phyloP scores from a whole-genome alignment of 495 filamentous ascomycete species.

The Talaromyces borbonicus region DNA sequence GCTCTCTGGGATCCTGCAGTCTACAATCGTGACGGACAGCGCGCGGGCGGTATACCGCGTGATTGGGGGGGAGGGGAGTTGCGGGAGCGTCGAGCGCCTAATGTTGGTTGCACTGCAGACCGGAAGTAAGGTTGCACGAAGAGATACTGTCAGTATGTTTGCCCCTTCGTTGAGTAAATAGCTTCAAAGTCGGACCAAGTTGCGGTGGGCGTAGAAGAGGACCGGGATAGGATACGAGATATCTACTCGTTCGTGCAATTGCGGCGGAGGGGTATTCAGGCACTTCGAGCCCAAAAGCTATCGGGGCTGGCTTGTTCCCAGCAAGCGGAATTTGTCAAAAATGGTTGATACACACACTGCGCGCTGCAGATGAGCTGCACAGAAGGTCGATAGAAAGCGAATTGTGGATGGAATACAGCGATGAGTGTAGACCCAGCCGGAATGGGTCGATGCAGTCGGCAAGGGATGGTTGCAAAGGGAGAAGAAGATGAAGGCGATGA shows the following conservation, averaged over 20 bases:
- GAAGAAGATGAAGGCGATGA: neutral
- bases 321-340: too few relatives aligned
- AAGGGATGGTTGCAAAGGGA: neutral
- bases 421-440: neutral
- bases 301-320: neutral
- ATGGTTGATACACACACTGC: neutral
- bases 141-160: neutral
- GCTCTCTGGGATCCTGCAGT: neutral
- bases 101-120: neutral
- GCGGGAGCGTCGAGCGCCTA: neutral
- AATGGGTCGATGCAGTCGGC: neutral
- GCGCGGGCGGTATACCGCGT: neutral
- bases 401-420: neutral
- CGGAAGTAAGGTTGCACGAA: neutral
- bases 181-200: neutral
- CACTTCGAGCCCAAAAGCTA: neutral
- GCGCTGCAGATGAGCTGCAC: neutral
- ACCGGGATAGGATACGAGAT: neutral
- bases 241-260: neutral
- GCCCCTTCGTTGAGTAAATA: neutral
- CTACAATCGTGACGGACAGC: neutral
- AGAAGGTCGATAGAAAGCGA: neutral
- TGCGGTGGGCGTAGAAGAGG: too few relatives aligned
- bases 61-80: neutral
- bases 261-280: slow-evolving; percentile 1